A percentile compares a stretch with the other conserved stretches of the same genome.
Conservation (phyloP, 2,329 filamentous ascomycete genomes). For the Aplosporella prunicola region DNA sequence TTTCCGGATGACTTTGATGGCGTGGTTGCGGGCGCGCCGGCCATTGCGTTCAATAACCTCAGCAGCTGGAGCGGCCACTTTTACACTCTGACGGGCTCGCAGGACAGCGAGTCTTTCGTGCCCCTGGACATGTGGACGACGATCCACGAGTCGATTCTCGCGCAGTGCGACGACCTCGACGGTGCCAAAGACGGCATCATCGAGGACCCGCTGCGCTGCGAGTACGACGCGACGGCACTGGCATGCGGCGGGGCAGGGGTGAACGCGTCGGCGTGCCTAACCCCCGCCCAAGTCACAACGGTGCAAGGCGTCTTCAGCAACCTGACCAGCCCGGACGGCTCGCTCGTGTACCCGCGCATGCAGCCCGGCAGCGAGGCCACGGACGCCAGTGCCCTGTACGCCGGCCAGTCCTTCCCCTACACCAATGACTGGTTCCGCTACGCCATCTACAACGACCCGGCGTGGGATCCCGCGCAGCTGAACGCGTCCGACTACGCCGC, state of each 20-base stretch:
- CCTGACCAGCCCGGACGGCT: conserved; percentile 34
- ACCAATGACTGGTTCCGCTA: conserved; percentile 41
- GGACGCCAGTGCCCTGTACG: conserved; percentile 15
- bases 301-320: conserved; percentile 36
- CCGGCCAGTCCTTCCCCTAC: conserved; percentile 34
- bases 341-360: conserved; percentile 42
- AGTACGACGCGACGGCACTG: conserved; percentile 32
- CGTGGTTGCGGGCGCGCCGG: conserved; percentile 27
- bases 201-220: conserved; percentile 37
- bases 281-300: conserved; percentile 32
- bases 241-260: conserved; percentile 26
- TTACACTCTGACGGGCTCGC: conserved; percentile 20
- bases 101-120: conserved; percentile 32
- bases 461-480: conserved; percentile 33
- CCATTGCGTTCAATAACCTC: conserved; percentile 24
- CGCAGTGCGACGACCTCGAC: conserved; percentile 43
- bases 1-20: conserved; percentile 30
- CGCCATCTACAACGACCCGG: conserved; percentile 38
- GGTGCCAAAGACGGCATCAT: conserved; percentile 41
- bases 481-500: conserved; percentile 33
- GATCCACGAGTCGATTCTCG: conserved; percentile 36
- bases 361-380: conserved; percentile 39
- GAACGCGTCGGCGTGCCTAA: conserved; percentile 35
- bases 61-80: conserved; percentile 25
- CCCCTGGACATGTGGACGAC: conserved; percentile 30